Evolutionary conservation across 345 rosid species (phyloP), one percentile per base, ranked within the genome.

Genomic region (Salix suchowensis): DNA sequence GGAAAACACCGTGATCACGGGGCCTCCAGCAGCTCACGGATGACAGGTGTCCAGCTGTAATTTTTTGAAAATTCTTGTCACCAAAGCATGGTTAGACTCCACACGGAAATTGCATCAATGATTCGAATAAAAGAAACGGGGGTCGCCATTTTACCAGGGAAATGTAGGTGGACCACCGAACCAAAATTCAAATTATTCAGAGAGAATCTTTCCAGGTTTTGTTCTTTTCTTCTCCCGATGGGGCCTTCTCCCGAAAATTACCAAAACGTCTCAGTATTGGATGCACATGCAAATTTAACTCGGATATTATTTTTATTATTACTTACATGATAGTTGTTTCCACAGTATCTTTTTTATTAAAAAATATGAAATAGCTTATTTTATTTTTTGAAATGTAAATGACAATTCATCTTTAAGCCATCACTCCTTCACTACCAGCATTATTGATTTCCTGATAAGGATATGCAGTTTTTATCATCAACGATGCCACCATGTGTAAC

Each of bases 181-280:
- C 61, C 42, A 69, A 55, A 70, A 70, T 34, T 39, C 52, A 23
- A 79, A 71, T 61, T 54, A 46, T 40, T 5, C 61, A 7, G 78
- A 75, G 58, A 81, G 88, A 55, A 55, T 88, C 90, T 87, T 82
- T 87, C 76, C 90, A 84, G 87, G 52, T 54, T 55, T 54, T 55
- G 73, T 76, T 75, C 48, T 73, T 70, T 75, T 70, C 83, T 46
- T 42, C 65, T 46, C 76, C 66, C 76, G 40, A 72, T 75, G 76
- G 76, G 80, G 73, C 72, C 80, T 36, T 58, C 61, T n/a, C 61
- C 40, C 44, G 2, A 30, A 65, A 34, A 28, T 15, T 65, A 37
- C 68, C 44, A 60, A 72, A 39, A 74, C 39, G 48, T n/a, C 65
- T 75, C 62, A n/a, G 5, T 16, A 64, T 76, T 62, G 79, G 81